Evolutionary conservation across 768 basidiomycete species (phyloP), one percentile per base, ranked within the genome.

Genomic region (Phlegmacium glaucopus): DNA sequence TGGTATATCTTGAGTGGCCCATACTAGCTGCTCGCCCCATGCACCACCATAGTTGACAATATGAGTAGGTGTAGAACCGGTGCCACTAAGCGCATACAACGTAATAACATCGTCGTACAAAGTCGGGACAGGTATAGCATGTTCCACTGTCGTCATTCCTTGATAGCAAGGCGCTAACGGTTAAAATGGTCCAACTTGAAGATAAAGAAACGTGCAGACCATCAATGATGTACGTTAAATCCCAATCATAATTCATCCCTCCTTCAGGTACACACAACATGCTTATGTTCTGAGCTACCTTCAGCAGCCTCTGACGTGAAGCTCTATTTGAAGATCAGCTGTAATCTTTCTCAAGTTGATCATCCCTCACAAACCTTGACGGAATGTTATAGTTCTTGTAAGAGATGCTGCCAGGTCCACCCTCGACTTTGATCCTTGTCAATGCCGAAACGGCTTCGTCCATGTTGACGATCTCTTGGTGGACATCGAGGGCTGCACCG

Each of bases 211-310:
- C 68, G 49, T 49, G 5, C 22, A 22, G 22, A 81, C 86, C 87
- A 56, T 89, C 87, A n/a, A 86, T 66, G 46, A 88, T 86, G 54
- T 87, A 89, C 0, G 87, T 86, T 53, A 80, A 62, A 55, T 88
- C 85, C 87, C 87, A 89, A 55, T 89, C 86, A 25, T 72, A 80
- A 57, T 85, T 86, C 85, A 87, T 86, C 8, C 87, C 87, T 32
- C 85, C 86, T 63, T 88, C 86, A 0, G 86, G 85, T 4, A 87
- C 79, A 49, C 83, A 85, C 10, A 83, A 69, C 85, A 88, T 84
- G 29, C 74, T 75, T 36, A 87, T 58, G 49, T 84, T 76, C 28
- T 72, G 71, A 9, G 84, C 84, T 30, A 79, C 80, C 10, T 76
- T 68, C 17, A 88, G 64, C 41, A 88, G 64, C 27, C 85, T 69